Conservation (phyloP, 176 grass and related monocot species). For the Stipa capillata region DNA sequence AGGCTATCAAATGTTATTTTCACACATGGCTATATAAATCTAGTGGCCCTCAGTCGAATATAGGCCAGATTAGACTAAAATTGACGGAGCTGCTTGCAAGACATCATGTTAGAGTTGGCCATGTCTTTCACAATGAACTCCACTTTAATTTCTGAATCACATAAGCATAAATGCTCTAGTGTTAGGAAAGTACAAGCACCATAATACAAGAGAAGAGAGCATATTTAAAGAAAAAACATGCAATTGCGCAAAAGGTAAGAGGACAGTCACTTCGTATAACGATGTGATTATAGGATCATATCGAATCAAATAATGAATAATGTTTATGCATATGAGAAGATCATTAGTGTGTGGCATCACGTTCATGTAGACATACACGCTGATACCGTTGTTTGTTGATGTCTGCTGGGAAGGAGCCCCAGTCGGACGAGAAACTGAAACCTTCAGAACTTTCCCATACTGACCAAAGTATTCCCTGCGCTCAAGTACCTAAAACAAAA, state of each 20-base stretch:
- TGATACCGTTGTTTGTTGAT: conserved; percentile 64
- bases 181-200: background rate
- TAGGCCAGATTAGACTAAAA: background rate
- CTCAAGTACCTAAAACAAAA: conserved; percentile 67
- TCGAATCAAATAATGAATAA: background rate
- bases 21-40: background rate
- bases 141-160: background rate
- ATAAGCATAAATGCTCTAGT: background rate
- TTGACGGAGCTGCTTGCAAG: background rate
- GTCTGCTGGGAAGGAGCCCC: conserved; percentile 67
- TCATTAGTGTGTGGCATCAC: background rate
- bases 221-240: background rate
- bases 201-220: background rate
- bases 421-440: conserved; percentile 77
- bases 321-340: background rate
- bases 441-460: conserved; percentile 93
- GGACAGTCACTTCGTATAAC: background rate
- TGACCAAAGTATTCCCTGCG: conserved; percentile 98
- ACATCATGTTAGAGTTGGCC: background rate
- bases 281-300: background rate
- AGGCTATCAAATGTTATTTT: background rate
- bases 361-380: conserved; percentile 65
- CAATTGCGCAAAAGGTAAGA: background rate
- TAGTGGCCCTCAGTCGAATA: background rate
- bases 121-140: background rate